Evolutionary conservation across 371 early-diverging fungal species (phyloP).

Genomic region (Mortierella sp.): DNA sequence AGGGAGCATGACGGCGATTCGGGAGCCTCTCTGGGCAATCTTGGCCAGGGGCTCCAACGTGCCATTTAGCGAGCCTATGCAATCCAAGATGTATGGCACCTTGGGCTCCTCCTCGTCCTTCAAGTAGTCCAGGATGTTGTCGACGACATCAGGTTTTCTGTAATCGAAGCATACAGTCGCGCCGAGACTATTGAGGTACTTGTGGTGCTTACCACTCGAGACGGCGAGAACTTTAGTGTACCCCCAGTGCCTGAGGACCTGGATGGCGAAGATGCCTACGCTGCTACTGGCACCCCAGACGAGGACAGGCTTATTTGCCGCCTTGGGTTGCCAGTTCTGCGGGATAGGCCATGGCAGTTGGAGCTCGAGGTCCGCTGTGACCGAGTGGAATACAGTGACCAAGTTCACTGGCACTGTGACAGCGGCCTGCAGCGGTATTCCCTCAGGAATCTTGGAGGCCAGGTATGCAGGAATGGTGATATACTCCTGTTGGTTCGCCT

Average conservation of each 20-base stretch:
- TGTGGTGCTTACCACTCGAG: slow-evolving; percentile 21
- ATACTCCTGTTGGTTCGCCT: slow-evolving; percentile 28
- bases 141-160: slow-evolving; percentile 23
- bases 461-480: slow-evolving; percentile 30
- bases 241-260: slow-evolving; percentile 30
- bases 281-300: slow-evolving; percentile 35
- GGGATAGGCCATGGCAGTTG: slow-evolving; percentile 32
- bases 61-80: slow-evolving; percentile 29
- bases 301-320: slow-evolving; percentile 22
- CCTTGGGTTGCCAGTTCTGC: slow-evolving; percentile 23
- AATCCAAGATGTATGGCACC: slow-evolving; percentile 27
- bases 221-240: slow-evolving; percentile 30
- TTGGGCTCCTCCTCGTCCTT: slow-evolving; percentile 20
- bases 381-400: slow-evolving; percentile 30
- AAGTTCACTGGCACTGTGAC: slow-evolving; percentile 34
- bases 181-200: slow-evolving; percentile 24
- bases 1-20: slow-evolving; percentile 29
- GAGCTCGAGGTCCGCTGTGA: slow-evolving; percentile 31
- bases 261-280: slow-evolving; percentile 33
- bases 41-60: slow-evolving; percentile 24
- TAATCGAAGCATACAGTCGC: slow-evolving; percentile 33
- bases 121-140: slow-evolving; percentile 23
- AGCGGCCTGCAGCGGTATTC: slow-evolving; percentile 24
- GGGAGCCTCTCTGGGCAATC: slow-evolving; percentile 32
- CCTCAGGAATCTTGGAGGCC: slow-evolving; percentile 30